Conservation (phyloP, 305 asterid species). For the Monarda citriodora region DNA sequence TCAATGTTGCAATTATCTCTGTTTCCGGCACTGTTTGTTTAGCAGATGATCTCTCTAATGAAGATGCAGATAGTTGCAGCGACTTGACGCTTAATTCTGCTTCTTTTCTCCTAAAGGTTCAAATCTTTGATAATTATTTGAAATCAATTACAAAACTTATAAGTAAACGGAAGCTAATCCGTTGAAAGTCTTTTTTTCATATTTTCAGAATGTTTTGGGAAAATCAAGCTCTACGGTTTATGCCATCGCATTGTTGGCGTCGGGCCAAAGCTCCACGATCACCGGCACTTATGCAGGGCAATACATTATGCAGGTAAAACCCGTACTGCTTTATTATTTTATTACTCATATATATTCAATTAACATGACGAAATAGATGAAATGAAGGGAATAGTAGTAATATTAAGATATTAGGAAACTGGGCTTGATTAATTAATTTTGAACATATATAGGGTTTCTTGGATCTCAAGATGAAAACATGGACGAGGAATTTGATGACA, state of each 20-base stretch:
- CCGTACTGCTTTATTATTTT: no score
- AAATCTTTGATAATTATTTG: not conserved
- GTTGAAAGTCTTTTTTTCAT: not conserved
- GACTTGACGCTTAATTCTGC: conserved; percentile 88
- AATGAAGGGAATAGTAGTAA: no score
- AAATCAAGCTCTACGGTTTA: conserved; percentile 77
- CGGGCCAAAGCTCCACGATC: conserved; percentile 94
- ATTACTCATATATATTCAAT: no score
- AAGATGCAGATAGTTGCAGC: conserved; percentile 42
- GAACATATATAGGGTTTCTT: conserved; percentile 68
- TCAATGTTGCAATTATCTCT: conserved; percentile 75
- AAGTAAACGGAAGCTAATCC: not conserved
- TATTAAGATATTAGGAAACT: not conserved
- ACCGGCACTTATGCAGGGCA: conserved; percentile 99
- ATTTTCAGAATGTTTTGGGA: conserved; percentile 82
- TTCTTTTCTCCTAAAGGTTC: conserved; percentile 90
- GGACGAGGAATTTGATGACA: conserved; percentile 81
- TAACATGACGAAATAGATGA: no score
- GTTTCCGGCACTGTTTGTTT: conserved; percentile 86
- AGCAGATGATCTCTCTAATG: conserved; percentile 27
- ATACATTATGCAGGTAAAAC: conserved; percentile 83
- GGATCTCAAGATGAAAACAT: conserved; percentile 77
- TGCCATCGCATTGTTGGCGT: conserved; percentile 89
- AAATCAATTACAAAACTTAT: not conserved
- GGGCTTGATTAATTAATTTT: not conserved